Conservation (phyloP, 768 basidiomycete genomes). For the Trametes punicea region DNA sequence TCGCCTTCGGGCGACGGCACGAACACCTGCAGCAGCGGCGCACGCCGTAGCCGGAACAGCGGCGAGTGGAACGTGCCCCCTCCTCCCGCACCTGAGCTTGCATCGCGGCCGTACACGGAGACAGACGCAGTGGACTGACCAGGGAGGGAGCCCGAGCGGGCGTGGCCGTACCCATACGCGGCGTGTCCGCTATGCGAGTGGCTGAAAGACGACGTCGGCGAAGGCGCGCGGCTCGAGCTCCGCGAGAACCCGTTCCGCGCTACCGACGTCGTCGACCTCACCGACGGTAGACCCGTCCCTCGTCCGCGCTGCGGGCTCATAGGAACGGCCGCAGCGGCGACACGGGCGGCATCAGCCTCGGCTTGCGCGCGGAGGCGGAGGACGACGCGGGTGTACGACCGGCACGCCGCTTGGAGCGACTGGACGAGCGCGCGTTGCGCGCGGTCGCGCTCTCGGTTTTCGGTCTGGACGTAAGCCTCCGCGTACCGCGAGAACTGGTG, state of each 20-base stretch:
- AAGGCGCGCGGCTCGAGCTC: slow-evolving; percentile 62
- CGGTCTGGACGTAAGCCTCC: slow-evolving; percentile 51
- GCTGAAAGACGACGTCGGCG: slow-evolving; percentile 52
- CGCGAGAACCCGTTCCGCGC: slow-evolving; percentile 32
- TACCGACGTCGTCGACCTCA: slow-evolving; percentile 8
- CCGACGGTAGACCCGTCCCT: neutral
- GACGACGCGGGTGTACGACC: slow-evolving; percentile 78
- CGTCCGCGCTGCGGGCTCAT: slow-evolving; percentile 13
- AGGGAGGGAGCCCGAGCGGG: neutral
- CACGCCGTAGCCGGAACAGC: slow-evolving; percentile 65
- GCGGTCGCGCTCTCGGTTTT: slow-evolving; percentile 36
- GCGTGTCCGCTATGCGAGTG: slow-evolving; percentile 34
- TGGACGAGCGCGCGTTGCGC: slow-evolving; percentile 42
- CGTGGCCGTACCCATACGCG: slow-evolving; percentile 6
- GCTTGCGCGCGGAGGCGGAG: slow-evolving; percentile 77
- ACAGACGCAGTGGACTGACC: neutral
- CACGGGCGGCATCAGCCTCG: slow-evolving; percentile 47
- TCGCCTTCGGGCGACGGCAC: slow-evolving; percentile 85
- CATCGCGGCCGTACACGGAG: slow-evolving; percentile 6
- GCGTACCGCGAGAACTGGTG: slow-evolving; percentile 69
- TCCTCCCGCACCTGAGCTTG: no score
- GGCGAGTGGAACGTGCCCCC: slow-evolving; percentile 61
- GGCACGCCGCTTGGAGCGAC: slow-evolving; percentile 55
- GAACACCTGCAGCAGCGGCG: slow-evolving; percentile 76
- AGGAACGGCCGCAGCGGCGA: neutral